Evolutionary conservation across 495 filamentous ascomycete genomes (phyloP).

Genomic region (Penicillium canescens): DNA sequence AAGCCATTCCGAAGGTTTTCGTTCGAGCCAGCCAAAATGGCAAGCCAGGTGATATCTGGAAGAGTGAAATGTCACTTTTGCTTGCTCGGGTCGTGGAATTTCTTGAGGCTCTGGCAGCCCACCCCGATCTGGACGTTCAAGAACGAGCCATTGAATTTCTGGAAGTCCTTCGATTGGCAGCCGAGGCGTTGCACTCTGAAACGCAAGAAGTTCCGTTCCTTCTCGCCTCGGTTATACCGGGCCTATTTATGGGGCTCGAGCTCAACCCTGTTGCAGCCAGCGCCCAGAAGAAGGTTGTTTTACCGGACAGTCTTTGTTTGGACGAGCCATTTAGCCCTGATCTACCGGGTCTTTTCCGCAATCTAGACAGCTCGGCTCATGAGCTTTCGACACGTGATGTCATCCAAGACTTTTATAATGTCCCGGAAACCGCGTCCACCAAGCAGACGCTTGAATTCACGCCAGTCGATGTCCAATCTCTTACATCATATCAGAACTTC

Average conservation of each 20-base stretch:
- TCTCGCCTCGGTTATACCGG: constrained; percentile 83
- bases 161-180: constrained; percentile 81
- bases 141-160: constrained; percentile 90
- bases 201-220: constrained; percentile 71
- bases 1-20: constrained; percentile 84
- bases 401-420: constrained; percentile 73
- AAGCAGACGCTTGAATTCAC: constrained; percentile 28
- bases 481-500: constrained; percentile 64
- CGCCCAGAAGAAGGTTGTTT: constrained; percentile 84
- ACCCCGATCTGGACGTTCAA: constrained; percentile 92
- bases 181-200: constrained; percentile 74
- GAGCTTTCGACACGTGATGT: constrained; percentile 2
- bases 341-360: constrained; percentile 58
- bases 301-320: constrained; percentile 71
- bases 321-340: constrained; percentile 80
- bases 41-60: constrained; percentile 63
- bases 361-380: constrained; percentile 3
- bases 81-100: constrained; percentile 79
- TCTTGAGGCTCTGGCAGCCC: constrained; percentile 71
- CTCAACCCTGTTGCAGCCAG: constrained; percentile 84
- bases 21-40: constrained; percentile 58
- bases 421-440: constrained; percentile 32
- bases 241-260: constrained; percentile 80
- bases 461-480: constrained; percentile 14
- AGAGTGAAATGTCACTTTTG: constrained; percentile 69